phyloP scores from a whole-genome alignment of 2,329 filamentous ascomycete genomes.

The Nemania serpens region DNA sequence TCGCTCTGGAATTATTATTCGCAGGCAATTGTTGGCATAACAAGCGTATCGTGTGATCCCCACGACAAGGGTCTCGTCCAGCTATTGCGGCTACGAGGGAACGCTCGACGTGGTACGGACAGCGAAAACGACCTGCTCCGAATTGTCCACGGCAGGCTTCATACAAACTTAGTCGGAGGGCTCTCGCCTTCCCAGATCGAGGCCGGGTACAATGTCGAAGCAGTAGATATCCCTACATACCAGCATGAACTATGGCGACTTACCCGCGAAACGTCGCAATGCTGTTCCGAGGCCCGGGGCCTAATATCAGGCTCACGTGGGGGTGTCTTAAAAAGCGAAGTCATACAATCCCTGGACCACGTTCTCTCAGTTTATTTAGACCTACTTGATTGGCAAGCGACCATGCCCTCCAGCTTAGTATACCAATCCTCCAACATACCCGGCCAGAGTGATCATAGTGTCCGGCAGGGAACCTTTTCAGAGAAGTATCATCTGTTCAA shows the following conservation, averaged over 20 bases:
- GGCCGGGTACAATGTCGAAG: background rate
- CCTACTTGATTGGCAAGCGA: constrained; percentile 7
- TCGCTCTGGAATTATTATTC: constrained; percentile 6
- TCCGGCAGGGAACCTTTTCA: background rate
- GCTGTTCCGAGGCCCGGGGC: background rate
- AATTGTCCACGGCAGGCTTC: constrained; percentile 13
- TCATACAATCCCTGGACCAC: constrained; percentile 5
- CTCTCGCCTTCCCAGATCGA: constrained; percentile 3
- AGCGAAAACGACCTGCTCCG: background rate
- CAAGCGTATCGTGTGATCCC: constrained; percentile 3
- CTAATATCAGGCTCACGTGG: background rate
- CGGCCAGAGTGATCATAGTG: background rate
- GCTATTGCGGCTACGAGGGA: constrained; percentile 4
- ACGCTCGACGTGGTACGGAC: background rate
- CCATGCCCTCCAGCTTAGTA: background rate
- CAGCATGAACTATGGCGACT: constrained; percentile 11
- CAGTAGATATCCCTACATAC: background rate
- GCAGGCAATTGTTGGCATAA: constrained; percentile 12
- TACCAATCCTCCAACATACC: constrained; percentile 9
- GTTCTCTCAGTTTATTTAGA: constrained; percentile 5
- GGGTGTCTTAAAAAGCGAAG: background rate
- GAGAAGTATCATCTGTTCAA: constrained; percentile 18
- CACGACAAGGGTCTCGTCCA: constrained; percentile 10
- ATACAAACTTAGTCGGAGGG: constrained; percentile 9
- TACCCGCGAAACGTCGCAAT: constrained; percentile 13